A percentile compares a stretch with the other conserved stretches of the same genome.
Conservation (phyloP, 257 asterid genomes). For the Nicotiana attenuata region DNA sequence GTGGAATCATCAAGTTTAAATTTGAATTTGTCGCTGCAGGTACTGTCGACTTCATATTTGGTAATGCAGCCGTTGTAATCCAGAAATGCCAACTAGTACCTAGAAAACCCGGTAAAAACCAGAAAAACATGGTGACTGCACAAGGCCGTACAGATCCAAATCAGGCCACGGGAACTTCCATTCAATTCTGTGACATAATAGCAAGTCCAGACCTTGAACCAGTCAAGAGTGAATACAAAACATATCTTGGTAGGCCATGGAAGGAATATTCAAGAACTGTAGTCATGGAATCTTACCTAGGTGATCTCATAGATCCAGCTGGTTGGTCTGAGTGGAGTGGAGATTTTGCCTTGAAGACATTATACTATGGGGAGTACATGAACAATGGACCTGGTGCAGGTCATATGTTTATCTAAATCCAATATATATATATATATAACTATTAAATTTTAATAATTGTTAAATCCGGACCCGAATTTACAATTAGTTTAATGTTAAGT, state of each 20-base stretch:
- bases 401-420: no score
- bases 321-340: conserved; percentile 56
- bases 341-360: conserved; percentile 35
- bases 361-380: conserved; percentile 49
- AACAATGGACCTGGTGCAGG: conserved; percentile 55
- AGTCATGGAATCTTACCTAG: conserved; percentile 42
- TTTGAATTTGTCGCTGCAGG: neutral
- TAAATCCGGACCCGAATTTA: no score
- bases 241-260: conserved; percentile 64
- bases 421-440: no score
- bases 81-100: conserved; percentile 39
- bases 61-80: conserved; percentile 51
- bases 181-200: conserved; percentile 35
- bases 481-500: no score
- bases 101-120: conserved; percentile 32
- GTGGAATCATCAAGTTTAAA: neutral
- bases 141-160: conserved; percentile 58
- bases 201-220: conserved; percentile 36
- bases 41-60: conserved; percentile 57
- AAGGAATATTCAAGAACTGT: conserved; percentile 49
- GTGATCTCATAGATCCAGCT: conserved; percentile 36
- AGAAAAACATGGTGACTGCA: conserved; percentile 58
- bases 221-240: conserved; percentile 23
- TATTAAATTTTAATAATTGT: no score
- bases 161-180: conserved; percentile 53